Base-by-base conservation (phyloP, 2,329 filamentous ascomycete genomes). In the Sclerotiophoma versabilis region DNA sequence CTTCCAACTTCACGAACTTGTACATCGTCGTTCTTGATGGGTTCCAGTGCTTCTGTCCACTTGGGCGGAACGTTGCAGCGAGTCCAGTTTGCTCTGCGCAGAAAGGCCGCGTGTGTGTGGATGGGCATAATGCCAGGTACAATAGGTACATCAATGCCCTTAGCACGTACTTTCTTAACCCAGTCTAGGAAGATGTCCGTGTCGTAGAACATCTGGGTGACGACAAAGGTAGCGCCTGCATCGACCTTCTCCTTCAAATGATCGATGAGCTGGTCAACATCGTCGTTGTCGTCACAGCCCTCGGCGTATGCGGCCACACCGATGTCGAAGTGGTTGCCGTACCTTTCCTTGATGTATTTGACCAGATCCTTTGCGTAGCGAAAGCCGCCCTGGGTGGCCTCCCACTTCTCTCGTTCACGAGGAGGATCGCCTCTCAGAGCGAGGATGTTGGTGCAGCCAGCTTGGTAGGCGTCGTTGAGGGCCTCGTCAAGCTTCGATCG, bases 191-290 rank as follows among this genome's bases (percentile, higher is more conserved):
- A 99, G 72, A 95, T 93, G 70, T 99, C 93, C 43, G 87, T 93
- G 70, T 99, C 93, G 80, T 99, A 99, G 79, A 98, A 98, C 95
- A 99, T 99, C 79, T 99, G 95, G 0, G 95, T 98, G 48, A 99
- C 91, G 60, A 99, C 90, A 74, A 98, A 99, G 6, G 90, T 89
- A 58, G 89, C 93, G 45, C 95, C 95, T 54, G 91, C 91, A 73
- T 99, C 95, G 27, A 98, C 88, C 80, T 99, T 99, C 76, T 98
- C 90, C 80, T 98, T 98, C 70, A 99, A 79, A 75, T 98, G 95
- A 61, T 95, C 88, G 60, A 99, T 86, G 68, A 99, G 83, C 56
- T 85, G 77, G 39, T 96, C 92, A 47, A 92, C 88, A 69, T 96
- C 87, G 66, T 91, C 87, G 74, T 96, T 92, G 75, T 98, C 95